These are phyloP conservation scores for Yarrowia sp. DNA, from an alignment of 805 yeast species.

Conservation along the genomic window DNA sequence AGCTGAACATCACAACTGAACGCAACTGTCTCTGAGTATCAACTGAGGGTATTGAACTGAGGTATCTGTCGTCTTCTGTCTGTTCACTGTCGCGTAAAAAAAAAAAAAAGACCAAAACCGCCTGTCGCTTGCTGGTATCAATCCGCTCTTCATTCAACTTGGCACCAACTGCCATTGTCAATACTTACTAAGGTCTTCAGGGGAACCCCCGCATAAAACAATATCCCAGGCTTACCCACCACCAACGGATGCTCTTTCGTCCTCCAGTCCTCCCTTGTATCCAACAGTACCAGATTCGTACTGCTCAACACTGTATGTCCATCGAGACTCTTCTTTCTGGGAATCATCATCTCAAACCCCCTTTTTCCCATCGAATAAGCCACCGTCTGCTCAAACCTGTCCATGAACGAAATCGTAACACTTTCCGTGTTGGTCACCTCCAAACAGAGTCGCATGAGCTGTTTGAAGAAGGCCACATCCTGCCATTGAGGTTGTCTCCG, in stretches of 20 bases:
- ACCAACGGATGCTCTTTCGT: background rate
- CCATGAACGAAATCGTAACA: conserved; percentile 4
- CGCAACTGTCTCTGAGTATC: no score
- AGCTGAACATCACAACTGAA: no score
- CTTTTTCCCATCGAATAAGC: conserved; percentile 1
- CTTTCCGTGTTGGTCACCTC: background rate
- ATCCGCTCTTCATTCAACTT: no score
- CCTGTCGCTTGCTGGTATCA: background rate
- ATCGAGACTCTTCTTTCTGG: background rate
- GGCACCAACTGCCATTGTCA: background rate
- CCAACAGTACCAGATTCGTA: background rate
- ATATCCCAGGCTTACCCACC: background rate
- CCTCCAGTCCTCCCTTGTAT: background rate
- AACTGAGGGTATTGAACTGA: no score
- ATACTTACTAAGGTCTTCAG: conserved; percentile 12
- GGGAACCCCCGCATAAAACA: conserved; percentile 5
- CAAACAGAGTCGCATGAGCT: conserved; percentile 16
- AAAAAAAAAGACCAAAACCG: no score
- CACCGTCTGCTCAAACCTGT: conserved; percentile 11
- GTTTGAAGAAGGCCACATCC: conserved; percentile 6
- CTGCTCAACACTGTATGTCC: background rate
- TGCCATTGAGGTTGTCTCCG: background rate
- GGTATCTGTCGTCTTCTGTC: no score
- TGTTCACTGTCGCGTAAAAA: no score
- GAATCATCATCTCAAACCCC: background rate